These are phyloP conservation scores for Pseudonectria buxi DNA, from an alignment of 2,329 filamentous ascomycete species.

Conservation along the genomic window DNA sequence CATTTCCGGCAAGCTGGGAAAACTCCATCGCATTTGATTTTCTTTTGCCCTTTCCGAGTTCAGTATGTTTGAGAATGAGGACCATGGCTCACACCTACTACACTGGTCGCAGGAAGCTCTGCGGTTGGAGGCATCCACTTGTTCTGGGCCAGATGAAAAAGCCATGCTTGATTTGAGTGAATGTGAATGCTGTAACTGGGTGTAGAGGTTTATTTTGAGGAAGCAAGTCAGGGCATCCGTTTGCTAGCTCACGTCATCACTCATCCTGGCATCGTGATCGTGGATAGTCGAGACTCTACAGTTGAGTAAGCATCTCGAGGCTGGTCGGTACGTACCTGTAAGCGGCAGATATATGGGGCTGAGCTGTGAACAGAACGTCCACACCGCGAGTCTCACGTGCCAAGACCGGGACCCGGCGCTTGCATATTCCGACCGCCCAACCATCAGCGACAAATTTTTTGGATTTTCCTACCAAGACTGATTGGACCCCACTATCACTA, in stretches of 20 bases:
- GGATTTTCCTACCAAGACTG: slow-evolving; percentile 20
- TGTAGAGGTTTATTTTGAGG: too few species aligned
- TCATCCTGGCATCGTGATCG: too few species aligned
- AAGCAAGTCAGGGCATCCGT: too few species aligned
- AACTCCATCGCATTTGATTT: slow-evolving; percentile 20
- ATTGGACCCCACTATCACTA: slow-evolving; percentile 25
- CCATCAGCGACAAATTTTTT: slow-evolving; percentile 20
- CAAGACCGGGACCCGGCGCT: slow-evolving; percentile 24
- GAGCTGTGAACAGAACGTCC: slow-evolving; percentile 9
- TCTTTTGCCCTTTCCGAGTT: slow-evolving; percentile 17
- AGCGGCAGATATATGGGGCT: slow-evolving; percentile 9
- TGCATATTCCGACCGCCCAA: slow-evolving; percentile 30
- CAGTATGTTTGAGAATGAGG: slow-evolving; percentile 5
- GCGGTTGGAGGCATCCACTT: slow-evolving; percentile 10
- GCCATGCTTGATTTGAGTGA: too few species aligned
- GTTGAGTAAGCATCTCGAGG: not conserved
- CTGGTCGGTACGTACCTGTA: not conserved
- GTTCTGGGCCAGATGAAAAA: too few species aligned
- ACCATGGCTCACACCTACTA: slow-evolving; percentile 7
- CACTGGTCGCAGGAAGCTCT: slow-evolving; percentile 23
- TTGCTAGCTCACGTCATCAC: too few species aligned
- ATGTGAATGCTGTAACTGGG: too few species aligned
- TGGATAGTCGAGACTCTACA: too few species aligned
- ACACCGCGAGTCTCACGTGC: slow-evolving; percentile 8
- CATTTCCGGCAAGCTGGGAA: slow-evolving; percentile 18